Evolutionary conservation across 257 asterid genomes (phyloP).

Genomic region (Lavandula angustifolia): DNA sequence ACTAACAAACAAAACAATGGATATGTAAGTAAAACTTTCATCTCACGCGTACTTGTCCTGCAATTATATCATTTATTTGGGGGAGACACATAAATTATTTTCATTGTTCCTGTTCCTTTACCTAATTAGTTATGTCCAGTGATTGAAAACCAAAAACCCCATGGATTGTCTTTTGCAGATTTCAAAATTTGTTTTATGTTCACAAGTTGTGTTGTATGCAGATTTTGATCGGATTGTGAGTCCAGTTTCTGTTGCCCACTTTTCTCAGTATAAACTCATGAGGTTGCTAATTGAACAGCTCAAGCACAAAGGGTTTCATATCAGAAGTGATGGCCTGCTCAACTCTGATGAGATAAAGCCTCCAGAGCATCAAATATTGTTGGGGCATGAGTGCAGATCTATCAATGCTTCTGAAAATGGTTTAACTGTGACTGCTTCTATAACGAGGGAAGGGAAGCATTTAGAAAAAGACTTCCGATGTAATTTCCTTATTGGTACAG

Average conservation of each 20-base stretch:
- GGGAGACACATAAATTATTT: neutral
- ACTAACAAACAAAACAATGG: neutral
- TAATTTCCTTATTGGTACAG: slow-evolving; percentile 75
- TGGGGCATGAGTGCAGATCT: slow-evolving; percentile 84
- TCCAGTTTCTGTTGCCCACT: slow-evolving; percentile 94
- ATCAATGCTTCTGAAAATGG: slow-evolving; percentile 43
- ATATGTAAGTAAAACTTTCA: slow-evolving; percentile 2
- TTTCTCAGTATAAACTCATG: slow-evolving; percentile 86
- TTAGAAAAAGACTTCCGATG: slow-evolving; percentile 49
- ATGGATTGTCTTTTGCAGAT: slow-evolving; percentile 2
- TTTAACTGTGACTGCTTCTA: slow-evolving; percentile 57
- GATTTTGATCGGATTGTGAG: slow-evolving; percentile 80
- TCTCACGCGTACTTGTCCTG: neutral
- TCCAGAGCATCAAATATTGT: slow-evolving; percentile 47
- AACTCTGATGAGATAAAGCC: slow-evolving; percentile 34
- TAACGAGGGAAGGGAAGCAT: slow-evolving; percentile 50
- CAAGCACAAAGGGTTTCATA: slow-evolving; percentile 53
- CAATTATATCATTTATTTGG: neutral
- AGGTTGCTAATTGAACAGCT: slow-evolving; percentile 64
- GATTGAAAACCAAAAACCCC: slow-evolving; percentile 12
- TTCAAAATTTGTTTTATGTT: slow-evolving; percentile 18
- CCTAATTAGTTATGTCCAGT: neutral
- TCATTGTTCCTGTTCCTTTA: neutral
- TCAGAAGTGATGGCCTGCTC: slow-evolving; percentile 32
- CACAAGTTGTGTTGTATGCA: slow-evolving; percentile 42